Percentiles rank a stretch among this genome's conserved stretches.
Evolutionary conservation across 805 yeast species (phyloP).

Genomic region (Alloascoidea hylecoeti): DNA sequence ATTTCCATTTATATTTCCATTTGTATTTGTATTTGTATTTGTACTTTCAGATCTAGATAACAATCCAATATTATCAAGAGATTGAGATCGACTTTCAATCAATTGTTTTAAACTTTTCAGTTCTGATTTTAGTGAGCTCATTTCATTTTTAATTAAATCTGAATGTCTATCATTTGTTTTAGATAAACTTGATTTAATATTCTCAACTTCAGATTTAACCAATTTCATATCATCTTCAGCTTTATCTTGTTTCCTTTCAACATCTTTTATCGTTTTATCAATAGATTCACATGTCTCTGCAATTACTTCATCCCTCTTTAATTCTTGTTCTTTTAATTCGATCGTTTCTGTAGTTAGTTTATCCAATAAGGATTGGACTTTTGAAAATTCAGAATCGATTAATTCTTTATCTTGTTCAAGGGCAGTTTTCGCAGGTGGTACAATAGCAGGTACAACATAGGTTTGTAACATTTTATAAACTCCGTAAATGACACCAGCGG

Average conservation of each 20-base stretch:
- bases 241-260: slow-evolving; percentile 54
- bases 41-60: too few relatives aligned
- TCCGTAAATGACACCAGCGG: slow-evolving; percentile 84
- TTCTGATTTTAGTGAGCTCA: slow-evolving; percentile 51
- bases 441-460: slow-evolving; percentile 48
- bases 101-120: slow-evolving; percentile 45
- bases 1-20: background rate
- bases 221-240: slow-evolving; percentile 72
- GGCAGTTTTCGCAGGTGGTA: slow-evolving; percentile 74
- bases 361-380: slow-evolving; percentile 63
- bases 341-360: slow-evolving; percentile 61
- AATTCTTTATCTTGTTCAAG: slow-evolving; percentile 77
- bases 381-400: slow-evolving; percentile 66
- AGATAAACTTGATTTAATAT: slow-evolving; percentile 57
- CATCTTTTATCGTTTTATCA: slow-evolving; percentile 43
- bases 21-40: background rate
- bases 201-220: slow-evolving; percentile 70
- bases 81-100: slow-evolving; percentile 18
- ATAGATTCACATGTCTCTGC: slow-evolving; percentile 52
- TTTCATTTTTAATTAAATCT: slow-evolving; percentile 44
- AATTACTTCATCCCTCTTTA: slow-evolving; percentile 26
- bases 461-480: slow-evolving; percentile 65
- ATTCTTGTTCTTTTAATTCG: slow-evolving; percentile 50
- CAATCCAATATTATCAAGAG: too few relatives aligned
- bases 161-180: slow-evolving; percentile 50